A percentile compares a stretch with the other conserved stretches of the same genome.
Evolutionary conservation across 352 stramenopile species (phyloP).

Genomic region (Peronosclerospora sorghi): DNA sequence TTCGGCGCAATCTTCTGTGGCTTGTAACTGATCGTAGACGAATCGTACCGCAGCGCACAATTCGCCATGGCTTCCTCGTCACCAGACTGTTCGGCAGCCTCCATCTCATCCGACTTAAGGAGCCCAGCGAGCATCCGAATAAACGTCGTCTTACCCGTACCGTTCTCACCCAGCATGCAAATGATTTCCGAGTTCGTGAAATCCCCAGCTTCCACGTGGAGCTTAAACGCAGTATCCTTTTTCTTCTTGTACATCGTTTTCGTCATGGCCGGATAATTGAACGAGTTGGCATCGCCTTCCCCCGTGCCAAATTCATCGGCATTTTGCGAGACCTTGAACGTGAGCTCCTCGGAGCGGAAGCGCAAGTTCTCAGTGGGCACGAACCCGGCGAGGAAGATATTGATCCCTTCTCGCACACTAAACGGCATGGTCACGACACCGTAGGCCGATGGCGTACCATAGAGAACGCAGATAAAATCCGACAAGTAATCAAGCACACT

Average conservation of each 20-base stretch:
- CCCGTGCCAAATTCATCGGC: slow-evolving; percentile 79
- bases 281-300: slow-evolving; percentile 86
- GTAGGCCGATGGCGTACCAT: slow-evolving; percentile 96
- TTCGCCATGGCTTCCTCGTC: slow-evolving; percentile 67
- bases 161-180: slow-evolving; percentile 98
- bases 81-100: slow-evolving; percentile 54
- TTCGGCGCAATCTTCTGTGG: slow-evolving; percentile 97
- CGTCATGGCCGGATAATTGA: slow-evolving; percentile 97
- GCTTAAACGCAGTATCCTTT: slow-evolving; percentile 90
- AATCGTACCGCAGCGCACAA: slow-evolving; percentile 72
- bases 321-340: slow-evolving; percentile 96
- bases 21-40: slow-evolving; percentile 94
- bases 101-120: slow-evolving; percentile 96
- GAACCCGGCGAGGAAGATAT: slow-evolving; percentile 99
- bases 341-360: slow-evolving; percentile 97
- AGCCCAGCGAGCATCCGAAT: slow-evolving; percentile 98
- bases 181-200: slow-evolving; percentile 99
- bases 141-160: slow-evolving; percentile 99
- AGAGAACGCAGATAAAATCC: slow-evolving; percentile 99
- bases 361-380: slow-evolving; percentile 99
- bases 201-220: slow-evolving; percentile 94
- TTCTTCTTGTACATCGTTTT: slow-evolving; percentile 95
- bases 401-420: slow-evolving; percentile 98
- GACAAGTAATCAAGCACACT: slow-evolving; percentile 99
- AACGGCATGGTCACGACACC: slow-evolving; percentile 99